Base-by-base conservation (phyloP, 176 grass and related monocot genomes). In the Secale cereale region DNA sequence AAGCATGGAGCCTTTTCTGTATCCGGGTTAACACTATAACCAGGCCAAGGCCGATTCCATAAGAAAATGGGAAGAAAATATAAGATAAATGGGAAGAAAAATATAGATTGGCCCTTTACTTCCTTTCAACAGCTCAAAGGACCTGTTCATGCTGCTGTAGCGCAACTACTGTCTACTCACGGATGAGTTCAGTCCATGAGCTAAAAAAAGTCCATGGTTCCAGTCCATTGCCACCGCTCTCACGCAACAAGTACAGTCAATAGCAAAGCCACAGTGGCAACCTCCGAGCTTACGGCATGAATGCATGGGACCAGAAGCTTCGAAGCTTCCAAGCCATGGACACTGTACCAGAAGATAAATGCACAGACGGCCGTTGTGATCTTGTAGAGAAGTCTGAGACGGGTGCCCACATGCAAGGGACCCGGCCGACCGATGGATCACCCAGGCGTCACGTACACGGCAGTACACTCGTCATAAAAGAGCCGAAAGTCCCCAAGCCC, bases 401-500 rank as follows among this genome's bases (percentile, higher is more conserved):
- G 29, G 29, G 14, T 20, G 52, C 6, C 17, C 50, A 33, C n/a
- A 9, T n/a, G 33, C 17, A 10, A 32, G 28, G 30, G 74, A 56
- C 50, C 3, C 32, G 22, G 8, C 33, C 76, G 57, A 28, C 59
- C 57, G 77, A 41, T 28, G 59, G 59, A 41, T 41, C 25, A 48
- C 14, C 71, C 0, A 7, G 40, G 71, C 9, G 25, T 74, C 71
- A 74, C 40, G 71, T 48, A 74, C 70, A 46, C 8, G 5, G 37
- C 54, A 57, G 54, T 57, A 72, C 70, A 16, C 41, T 41, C 25
- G 22, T 23, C 36, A 79, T 79, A 32, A 79, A 86, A 46, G 36
- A 86, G 48, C 65, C 83, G 75, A 85, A 85, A 85, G 62, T n/a
- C 30, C 30, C 22, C 4, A 17, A 5, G 7, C 40, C 31, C 63